Evolutionary conservation across 78 protist genomes (phyloP).

Genomic region (Polysphondylium violaceum): DNA sequence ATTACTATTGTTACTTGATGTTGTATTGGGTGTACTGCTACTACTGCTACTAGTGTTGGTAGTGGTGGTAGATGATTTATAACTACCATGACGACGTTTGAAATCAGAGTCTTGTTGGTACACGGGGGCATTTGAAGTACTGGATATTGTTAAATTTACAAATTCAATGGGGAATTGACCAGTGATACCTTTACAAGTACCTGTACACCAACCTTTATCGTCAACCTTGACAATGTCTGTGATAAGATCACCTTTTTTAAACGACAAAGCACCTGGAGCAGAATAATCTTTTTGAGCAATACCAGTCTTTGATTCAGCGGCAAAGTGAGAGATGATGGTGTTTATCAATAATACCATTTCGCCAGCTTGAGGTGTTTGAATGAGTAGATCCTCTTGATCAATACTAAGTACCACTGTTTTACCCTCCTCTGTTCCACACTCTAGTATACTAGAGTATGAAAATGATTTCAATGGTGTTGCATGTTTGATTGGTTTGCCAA

Average conservation of each 20-base stretch:
- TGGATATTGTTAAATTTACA: conserved; percentile 22
- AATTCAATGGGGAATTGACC: conserved; percentile 54
- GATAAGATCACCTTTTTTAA: conserved; percentile 42
- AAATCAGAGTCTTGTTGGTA: background rate
- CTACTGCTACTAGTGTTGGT: background rate
- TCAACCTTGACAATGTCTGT: conserved; percentile 8
- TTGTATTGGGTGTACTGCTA: background rate
- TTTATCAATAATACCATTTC: conserved; percentile 46
- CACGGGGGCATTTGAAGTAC: background rate
- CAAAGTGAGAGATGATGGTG: conserved; percentile 12
- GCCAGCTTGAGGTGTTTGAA: conserved; percentile 27
- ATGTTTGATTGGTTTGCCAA: conserved; percentile 25
- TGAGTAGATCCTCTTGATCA: conserved; percentile 39
- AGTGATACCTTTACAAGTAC: conserved; percentile 15
- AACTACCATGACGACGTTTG: no score
- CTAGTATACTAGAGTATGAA: background rate
- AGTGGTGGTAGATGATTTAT: background rate
- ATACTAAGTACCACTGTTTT: background rate
- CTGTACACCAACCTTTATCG: conserved; percentile 69
- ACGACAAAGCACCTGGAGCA: conserved; percentile 27
- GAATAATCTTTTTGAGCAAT: conserved; percentile 46
- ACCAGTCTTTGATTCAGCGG: conserved; percentile 28
- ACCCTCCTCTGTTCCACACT: conserved; percentile 23
- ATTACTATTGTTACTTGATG: background rate
- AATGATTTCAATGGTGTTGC: conserved; percentile 20